Evolutionary conservation across 2,329 filamentous ascomycete species (phyloP), one percentile per base, ranked within the genome.

Genomic region (Hymenoscyphus occultus): DNA sequence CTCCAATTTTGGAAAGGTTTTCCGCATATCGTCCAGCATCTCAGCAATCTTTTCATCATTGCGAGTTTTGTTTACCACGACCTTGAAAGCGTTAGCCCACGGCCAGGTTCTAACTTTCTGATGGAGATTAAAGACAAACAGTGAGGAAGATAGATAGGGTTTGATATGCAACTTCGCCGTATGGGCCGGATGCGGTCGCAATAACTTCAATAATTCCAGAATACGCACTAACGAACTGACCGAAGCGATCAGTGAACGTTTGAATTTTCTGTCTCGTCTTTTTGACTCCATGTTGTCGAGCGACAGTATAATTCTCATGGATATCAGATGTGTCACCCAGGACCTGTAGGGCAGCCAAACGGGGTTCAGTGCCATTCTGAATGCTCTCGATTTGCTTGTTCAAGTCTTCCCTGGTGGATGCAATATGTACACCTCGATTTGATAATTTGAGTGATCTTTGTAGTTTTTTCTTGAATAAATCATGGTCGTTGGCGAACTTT

Each of bases 131-230:
- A 19, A n/a, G n/a, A n/a, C n/a, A n/a, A n/a, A n/a, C n/a, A 48
- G 51, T 60, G 19, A 60, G 40, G 19, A 60, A 35, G 16, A 60
- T 51, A 3, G 59, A 51, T 4, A 60, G 40, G 6, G 59, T 35
- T 35, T 60, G 19, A 19, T 60, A 60, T 35, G 59, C 59, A 9
- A 60, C 39, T 35, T 60, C 39, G 2, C 59, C 59, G 31, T 60
- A 60, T 32, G 28, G n/a, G 6, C 28, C 22, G 31, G 39, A 39
- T 14, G 59, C 59, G 2, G 39, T 22, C 45, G 16, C 31, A 9
- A 54, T 54, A 1, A 54, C 9, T 9, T 19, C 5, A n/a, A 54
- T 54, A 9, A 19, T 54, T 4, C 48, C 48, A 5, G 48, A 54
- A 28, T 54, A 54, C 19, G 48, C 22, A 3, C 48, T 16, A 19